Percentiles rank a stretch among this genome's conserved stretches.
Conservation (phyloP, 208 protist species). For the Leishmania tropica region DNA sequence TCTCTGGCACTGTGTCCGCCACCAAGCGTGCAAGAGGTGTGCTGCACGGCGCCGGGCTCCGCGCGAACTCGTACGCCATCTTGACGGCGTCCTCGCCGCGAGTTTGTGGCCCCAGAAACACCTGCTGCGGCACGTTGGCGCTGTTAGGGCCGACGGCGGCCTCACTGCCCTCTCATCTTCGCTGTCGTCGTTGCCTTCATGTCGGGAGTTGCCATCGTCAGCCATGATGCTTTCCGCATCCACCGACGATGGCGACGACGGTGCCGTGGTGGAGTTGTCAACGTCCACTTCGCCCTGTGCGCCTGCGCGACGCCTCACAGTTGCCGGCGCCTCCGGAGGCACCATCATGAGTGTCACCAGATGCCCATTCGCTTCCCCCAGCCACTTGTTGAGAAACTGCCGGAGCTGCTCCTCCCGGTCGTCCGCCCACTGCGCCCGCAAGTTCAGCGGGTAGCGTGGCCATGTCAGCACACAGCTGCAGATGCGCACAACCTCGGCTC, state of each 20-base stretch:
- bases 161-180: not conserved
- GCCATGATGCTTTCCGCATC: not conserved
- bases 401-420: constrained; percentile 1
- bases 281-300: not conserved
- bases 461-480: not conserved
- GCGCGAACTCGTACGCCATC: constrained; percentile 7
- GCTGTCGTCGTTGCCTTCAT: not conserved
- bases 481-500: not conserved
- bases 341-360: constrained; percentile 3
- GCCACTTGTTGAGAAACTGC: constrained; percentile 9
- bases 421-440: constrained; percentile 1
- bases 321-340: not conserved
- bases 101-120: constrained; percentile 2
- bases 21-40: constrained; percentile 15
- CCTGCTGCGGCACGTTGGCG: not conserved
- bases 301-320: not conserved
- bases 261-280: not conserved
- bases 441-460: constrained; percentile 2
- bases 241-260: not conserved
- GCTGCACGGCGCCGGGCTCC: constrained; percentile 7
- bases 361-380: not conserved
- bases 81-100: not conserved
- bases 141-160: not conserved
- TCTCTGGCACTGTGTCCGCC: constrained; percentile 16
- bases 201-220: not conserved